Evolutionary conservation across 2,329 filamentous ascomycete species (phyloP), one percentile per base, ranked within the genome.

Genomic region (Fusarium sp.): DNA sequence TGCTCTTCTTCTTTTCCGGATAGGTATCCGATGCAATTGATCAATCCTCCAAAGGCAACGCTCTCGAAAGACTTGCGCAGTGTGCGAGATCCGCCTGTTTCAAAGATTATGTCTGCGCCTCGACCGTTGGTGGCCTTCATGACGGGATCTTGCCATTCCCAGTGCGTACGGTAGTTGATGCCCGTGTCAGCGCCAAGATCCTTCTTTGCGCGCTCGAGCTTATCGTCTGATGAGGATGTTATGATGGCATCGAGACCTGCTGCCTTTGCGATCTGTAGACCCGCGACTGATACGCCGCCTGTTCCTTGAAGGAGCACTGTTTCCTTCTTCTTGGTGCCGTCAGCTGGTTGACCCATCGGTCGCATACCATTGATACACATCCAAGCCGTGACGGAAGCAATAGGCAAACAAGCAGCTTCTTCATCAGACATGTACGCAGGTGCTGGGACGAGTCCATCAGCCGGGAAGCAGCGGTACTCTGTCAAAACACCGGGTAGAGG

Each of bases 381-480:
- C 90, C 89, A 92, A 0, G 91, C 90, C 3, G 91, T 92, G 33
- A 92, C 85, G 1, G 85, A 86, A 0, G 90, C 90, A 69, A 92
- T 89, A 9, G 91, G 90, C 7, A 93, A 79, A 50, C 88, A 90
- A 22, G 85, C 84, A 0, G 90, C 91, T 80, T 93, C 89, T 70
- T 90, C 88, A 68, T 90, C 86, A 5, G 82, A 85, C 61, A 93
- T 76, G 77, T 92, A 89, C 1, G 83, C 84, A 0, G 91, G 91
- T 0, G 86, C 85, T 45, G 81, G 85, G 14, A 93, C 88, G 33
- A 93, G 81, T 1, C 86, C 86, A n/a, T 84, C 81, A 7, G 85
- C 87, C 0, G 87, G 84, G 77, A 93, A 92, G 33, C 90, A 87
- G 54, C 90, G 87, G 77, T 92, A 89, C 74, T 90, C 85, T 14